Percentiles rank a stretch among this genome's conserved stretches.
phyloP scores from a whole-genome alignment of 1,284 basidiomycete genomes.

The Phenoliferia sp. region DNA sequence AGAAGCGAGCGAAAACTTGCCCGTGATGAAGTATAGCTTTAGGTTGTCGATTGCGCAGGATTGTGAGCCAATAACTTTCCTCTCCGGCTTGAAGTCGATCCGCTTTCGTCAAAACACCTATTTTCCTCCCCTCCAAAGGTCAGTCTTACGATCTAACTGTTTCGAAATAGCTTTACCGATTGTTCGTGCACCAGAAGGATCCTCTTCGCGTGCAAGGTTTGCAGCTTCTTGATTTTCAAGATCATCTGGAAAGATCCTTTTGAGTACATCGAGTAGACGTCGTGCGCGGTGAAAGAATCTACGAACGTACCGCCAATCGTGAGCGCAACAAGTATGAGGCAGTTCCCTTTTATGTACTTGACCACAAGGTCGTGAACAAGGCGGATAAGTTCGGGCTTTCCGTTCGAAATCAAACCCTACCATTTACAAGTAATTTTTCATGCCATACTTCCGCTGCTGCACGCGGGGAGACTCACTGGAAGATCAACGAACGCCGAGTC shows the following conservation, averaged over 20 bases:
- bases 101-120: conserved; percentile 75
- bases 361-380: conserved; percentile 59
- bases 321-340: conserved; percentile 56
- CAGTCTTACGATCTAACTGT: neutral
- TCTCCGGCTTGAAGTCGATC: conserved; percentile 64
- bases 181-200: conserved; percentile 59
- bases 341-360: conserved; percentile 60
- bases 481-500: conserved; percentile 67
- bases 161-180: conserved; percentile 51
- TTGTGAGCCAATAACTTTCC: conserved; percentile 56
- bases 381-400: conserved; percentile 51
- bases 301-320: conserved; percentile 46
- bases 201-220: conserved; percentile 54
- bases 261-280: neutral
- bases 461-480: conserved; percentile 51
- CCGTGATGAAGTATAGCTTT: neutral
- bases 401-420: conserved; percentile 59
- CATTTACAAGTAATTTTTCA: neutral
- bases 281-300: neutral
- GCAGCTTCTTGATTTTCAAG: conserved; percentile 69
- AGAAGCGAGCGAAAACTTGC: neutral
- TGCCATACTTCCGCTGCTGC: neutral
- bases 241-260: conserved; percentile 54
- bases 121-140: too few relatives aligned
- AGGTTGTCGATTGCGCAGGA: conserved; percentile 33